phyloP scores from a whole-genome alignment of 2,329 filamentous ascomycete species.

The Calonectria ilicicola region DNA sequence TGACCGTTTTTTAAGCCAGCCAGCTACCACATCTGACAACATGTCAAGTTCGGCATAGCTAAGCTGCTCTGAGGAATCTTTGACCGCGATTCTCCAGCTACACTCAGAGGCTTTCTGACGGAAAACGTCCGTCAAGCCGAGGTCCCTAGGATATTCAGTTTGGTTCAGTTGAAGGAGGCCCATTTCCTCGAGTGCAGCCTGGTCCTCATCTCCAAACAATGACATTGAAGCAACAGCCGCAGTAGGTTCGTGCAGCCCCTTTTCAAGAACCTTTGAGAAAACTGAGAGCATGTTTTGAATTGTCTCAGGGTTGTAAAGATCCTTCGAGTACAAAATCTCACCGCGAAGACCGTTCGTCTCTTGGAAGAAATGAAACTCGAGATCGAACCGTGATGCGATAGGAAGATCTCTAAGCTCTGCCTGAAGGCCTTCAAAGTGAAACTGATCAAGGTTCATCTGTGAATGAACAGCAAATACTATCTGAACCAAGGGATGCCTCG shows the following conservation, averaged over 20 bases:
- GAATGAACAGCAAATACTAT: background rate
- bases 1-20: background rate
- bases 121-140: background rate
- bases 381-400: background rate
- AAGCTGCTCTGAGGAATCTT: background rate
- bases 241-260: background rate
- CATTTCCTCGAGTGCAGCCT: background rate
- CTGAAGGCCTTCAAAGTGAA: background rate
- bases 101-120: background rate
- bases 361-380: background rate
- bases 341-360: background rate
- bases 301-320: background rate
- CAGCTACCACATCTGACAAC: background rate
- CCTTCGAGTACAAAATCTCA: background rate
- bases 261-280: background rate
- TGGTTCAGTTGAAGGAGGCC: background rate
- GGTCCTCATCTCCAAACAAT: background rate
- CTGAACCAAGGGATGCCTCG: background rate
- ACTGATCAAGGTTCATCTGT: background rate
- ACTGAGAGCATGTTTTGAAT: background rate
- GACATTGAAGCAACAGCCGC: background rate
- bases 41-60: background rate
- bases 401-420: background rate
- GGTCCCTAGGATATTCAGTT: background rate
- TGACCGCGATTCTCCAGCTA: background rate